Evolutionary conservation across 495 filamentous ascomycete genomes (phyloP).

Genomic region (Cudoniella acicularis): DNA sequence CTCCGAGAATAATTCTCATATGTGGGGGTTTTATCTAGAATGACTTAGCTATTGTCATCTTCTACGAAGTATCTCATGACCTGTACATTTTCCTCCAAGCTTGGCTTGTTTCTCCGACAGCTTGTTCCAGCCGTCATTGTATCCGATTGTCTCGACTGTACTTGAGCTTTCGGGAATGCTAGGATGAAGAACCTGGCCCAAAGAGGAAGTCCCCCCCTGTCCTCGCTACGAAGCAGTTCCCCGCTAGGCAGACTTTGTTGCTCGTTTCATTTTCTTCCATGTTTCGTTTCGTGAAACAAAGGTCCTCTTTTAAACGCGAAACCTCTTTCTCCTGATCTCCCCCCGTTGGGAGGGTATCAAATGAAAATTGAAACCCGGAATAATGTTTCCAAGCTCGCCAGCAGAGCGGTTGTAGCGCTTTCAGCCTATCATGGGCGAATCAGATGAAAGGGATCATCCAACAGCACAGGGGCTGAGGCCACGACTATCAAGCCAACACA

Average conservation of each 20-base stretch:
- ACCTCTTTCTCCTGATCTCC: not conserved
- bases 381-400: not conserved
- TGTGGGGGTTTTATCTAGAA: too few species aligned
- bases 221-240: not conserved
- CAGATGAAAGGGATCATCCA: not conserved
- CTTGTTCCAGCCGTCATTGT: not conserved
- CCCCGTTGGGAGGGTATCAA: not conserved
- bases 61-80: too few species aligned
- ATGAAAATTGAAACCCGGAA: not conserved
- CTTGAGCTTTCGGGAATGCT: not conserved
- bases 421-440: not conserved
- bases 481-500: not conserved
- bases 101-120: too few species aligned
- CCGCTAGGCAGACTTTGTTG: not conserved
- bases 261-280: too few species aligned
- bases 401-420: not conserved
- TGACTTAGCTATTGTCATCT: too few species aligned
- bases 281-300: not conserved
- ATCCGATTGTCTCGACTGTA: not conserved
- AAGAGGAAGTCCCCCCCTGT: not conserved
- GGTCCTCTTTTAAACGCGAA: not conserved
- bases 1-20: too few species aligned
- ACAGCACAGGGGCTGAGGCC: not conserved
- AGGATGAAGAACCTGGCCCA: not conserved
- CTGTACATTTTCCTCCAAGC: too few species aligned